These are phyloP conservation scores for Acanthamoeba royreba DNA, from an alignment of 208 protist genomes.

Conservation along the genomic window DNA sequence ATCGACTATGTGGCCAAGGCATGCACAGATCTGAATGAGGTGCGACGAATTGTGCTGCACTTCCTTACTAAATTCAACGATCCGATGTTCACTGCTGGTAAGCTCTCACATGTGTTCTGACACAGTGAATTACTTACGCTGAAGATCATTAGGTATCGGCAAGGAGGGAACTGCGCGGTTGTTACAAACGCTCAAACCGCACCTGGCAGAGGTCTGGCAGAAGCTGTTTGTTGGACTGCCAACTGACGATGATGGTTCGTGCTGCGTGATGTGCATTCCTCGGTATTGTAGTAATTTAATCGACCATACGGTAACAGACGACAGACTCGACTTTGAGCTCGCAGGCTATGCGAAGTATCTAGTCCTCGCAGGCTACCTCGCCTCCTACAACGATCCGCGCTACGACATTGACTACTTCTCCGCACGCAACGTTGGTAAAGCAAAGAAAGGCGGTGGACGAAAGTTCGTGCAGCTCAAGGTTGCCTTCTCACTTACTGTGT, in stretches of 20 bases:
- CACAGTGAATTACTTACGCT: not conserved
- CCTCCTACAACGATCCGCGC: constrained; percentile 20
- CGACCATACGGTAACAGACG: not conserved
- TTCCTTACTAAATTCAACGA: constrained; percentile 12
- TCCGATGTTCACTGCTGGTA: not conserved
- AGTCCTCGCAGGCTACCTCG: not conserved
- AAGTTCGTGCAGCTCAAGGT: not conserved
- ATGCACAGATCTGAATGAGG: not conserved
- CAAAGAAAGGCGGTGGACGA: not conserved
- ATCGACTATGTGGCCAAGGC: not conserved
- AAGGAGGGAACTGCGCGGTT: not conserved
- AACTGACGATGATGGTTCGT: not conserved
- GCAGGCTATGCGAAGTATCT: not conserved
- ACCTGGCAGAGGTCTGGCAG: not conserved
- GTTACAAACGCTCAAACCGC: not conserved
- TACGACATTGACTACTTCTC: constrained; percentile 7
- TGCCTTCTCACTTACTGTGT: not conserved
- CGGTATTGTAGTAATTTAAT: not conserved
- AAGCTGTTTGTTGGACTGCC: not conserved
- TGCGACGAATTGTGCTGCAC: not conserved
- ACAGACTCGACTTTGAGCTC: not conserved
- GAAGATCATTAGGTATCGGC: not conserved
- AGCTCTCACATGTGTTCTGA: not conserved
- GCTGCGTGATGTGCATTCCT: not conserved
- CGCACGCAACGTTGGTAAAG: not conserved